Conservation (phyloP, 768 basidiomycete species). For the Termitomyces eurrhizus region DNA sequence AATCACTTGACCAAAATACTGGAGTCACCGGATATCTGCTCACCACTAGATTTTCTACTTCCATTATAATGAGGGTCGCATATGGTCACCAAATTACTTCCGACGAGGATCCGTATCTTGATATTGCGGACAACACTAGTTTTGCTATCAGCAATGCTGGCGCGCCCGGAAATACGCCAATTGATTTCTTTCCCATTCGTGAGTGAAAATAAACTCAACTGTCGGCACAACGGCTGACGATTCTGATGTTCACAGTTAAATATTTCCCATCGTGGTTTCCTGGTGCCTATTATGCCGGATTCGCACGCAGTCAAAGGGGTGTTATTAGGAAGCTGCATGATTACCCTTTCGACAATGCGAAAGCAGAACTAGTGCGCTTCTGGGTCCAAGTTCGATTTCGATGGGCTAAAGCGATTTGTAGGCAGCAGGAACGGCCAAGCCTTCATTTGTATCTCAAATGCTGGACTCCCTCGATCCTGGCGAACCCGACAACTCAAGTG, state of each 20-base stretch:
- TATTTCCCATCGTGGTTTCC: slow-evolving; percentile 33
- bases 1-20: not conserved
- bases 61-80: slow-evolving; percentile 22
- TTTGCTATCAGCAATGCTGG: slow-evolving; percentile 19
- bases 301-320: slow-evolving; percentile 12
- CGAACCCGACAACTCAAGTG: slow-evolving; percentile 1
- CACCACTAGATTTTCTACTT: slow-evolving; percentile 4
- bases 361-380: slow-evolving; percentile 29
- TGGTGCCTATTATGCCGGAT: slow-evolving; percentile 19
- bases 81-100: slow-evolving; percentile 29
- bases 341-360: slow-evolving; percentile 26
- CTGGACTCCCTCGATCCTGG: slow-evolving; percentile 12
- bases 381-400: not conserved
- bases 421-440: slow-evolving; percentile 19
- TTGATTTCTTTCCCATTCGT: slow-evolving; percentile 22
- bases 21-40: not conserved
- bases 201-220: slow-evolving; percentile 4
- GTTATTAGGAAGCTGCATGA: slow-evolving; percentile 22
- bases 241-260: slow-evolving; percentile 19
- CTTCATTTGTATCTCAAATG: slow-evolving; percentile 18
- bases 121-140: slow-evolving; percentile 26
- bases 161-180: slow-evolving; percentile 16
- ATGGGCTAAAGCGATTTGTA: not conserved
- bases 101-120: slow-evolving; percentile 34
- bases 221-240: not conserved